Evolutionary conservation across 2,329 filamentous ascomycete species (phyloP).

Genomic region (Alternaria sp.): DNA sequence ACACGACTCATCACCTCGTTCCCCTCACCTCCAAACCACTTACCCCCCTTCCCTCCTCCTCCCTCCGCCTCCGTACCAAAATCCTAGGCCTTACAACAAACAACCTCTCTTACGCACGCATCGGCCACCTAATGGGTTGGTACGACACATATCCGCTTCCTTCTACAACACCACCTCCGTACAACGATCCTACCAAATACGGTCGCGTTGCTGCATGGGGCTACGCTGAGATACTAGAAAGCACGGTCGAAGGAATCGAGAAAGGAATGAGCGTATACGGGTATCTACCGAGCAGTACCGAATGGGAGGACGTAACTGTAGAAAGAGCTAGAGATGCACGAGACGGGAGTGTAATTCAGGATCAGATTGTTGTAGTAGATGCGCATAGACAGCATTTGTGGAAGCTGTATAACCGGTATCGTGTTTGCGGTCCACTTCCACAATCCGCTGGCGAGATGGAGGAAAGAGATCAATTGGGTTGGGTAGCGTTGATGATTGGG

Average conservation of each 20-base stretch:
- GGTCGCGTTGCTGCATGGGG: constrained; percentile 60
- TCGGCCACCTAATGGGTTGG: constrained; percentile 38
- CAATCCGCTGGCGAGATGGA: constrained; percentile 6
- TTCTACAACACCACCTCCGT: constrained; percentile 40
- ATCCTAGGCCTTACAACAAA: constrained; percentile 34
- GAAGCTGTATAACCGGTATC: constrained; percentile 56
- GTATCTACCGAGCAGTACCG: constrained; percentile 53
- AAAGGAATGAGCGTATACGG: constrained; percentile 51
- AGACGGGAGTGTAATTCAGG: neutral
- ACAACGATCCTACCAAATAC: constrained; percentile 50
- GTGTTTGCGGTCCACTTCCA: constrained; percentile 13
- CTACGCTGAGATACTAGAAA: constrained; percentile 52
- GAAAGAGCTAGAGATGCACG: constrained; percentile 21
- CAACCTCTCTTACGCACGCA: constrained; percentile 28
- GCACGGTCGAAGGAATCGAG: constrained; percentile 45
- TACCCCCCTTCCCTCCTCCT: constrained; percentile 22
- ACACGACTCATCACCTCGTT: constrained; percentile 28
- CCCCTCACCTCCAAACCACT: constrained; percentile 5
- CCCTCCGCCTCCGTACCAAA: constrained; percentile 25
- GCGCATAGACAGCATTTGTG: constrained; percentile 47
- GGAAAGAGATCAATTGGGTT: constrained; percentile 18
- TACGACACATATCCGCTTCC: constrained; percentile 57
- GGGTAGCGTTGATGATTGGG: constrained; percentile 21
- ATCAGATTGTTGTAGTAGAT: constrained; percentile 49
- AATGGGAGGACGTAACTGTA: constrained; percentile 49